A percentile compares a stretch with the other conserved stretches of the same genome.
Evolutionary conservation across 1,139 yeast genomes (phyloP).

Genomic region (Williopsis jadinii): DNA sequence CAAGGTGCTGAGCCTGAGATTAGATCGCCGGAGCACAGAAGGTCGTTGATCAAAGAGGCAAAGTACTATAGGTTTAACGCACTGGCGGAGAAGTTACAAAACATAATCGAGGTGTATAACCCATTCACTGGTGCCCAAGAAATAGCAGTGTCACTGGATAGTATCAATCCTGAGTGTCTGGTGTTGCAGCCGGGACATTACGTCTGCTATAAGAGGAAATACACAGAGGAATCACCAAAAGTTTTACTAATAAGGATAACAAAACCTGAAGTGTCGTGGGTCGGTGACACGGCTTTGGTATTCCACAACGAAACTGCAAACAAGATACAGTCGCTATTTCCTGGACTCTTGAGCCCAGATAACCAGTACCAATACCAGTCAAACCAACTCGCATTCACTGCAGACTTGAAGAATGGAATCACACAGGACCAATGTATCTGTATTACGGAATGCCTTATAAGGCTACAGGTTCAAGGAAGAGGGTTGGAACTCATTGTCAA

Average conservation of each 20-base stretch:
- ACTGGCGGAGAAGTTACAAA: slow-evolving; percentile 64
- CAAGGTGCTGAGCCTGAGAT: slow-evolving; percentile 47
- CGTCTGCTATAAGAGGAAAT: slow-evolving; percentile 49
- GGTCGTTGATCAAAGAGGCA: slow-evolving; percentile 58
- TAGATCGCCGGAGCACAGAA: slow-evolving; percentile 46
- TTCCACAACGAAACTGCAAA: too few species aligned
- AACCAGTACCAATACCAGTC: too few species aligned
- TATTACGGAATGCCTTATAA: too few species aligned
- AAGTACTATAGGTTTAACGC: slow-evolving; percentile 69
- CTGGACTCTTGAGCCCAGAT: too few species aligned
- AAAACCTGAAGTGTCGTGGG: slow-evolving; percentile 9
- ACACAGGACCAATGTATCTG: too few species aligned
- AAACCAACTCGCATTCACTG: too few species aligned
- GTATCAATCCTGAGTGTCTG: slow-evolving; percentile 26
- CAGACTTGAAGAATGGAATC: too few species aligned
- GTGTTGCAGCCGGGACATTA: background rate
- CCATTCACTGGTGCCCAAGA: slow-evolving; percentile 34
- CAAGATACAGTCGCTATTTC: too few species aligned
- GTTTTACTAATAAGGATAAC: slow-evolving; percentile 52
- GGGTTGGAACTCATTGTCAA: background rate
- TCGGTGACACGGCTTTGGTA: too few species aligned
- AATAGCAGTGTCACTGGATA: slow-evolving; percentile 45
- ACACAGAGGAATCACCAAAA: slow-evolving; percentile 42
- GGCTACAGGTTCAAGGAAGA: too few species aligned
- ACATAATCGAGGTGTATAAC: slow-evolving; percentile 42